Conservation (phyloP, 805 yeast species). For the Myxozyma sirexii region DNA sequence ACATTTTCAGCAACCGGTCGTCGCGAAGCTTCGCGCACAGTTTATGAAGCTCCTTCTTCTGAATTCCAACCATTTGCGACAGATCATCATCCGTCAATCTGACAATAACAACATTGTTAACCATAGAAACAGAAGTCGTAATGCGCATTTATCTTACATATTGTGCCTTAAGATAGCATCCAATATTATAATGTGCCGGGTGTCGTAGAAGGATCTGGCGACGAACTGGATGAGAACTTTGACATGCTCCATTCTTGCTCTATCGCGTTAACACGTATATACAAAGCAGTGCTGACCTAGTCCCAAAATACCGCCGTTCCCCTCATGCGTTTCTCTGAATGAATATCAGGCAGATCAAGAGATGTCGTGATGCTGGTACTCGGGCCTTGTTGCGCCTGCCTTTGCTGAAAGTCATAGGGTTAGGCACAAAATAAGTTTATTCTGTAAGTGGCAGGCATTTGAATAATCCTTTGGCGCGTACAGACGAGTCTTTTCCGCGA, state of each 20-base stretch:
- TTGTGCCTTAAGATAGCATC: constrained; percentile 89
- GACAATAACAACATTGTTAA: neutral
- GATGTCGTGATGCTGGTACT: too few relatives aligned
- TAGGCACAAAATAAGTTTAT: neutral
- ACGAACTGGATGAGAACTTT: constrained; percentile 67
- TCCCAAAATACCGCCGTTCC: too few relatives aligned
- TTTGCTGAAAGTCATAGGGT: too few relatives aligned
- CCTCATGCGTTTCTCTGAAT: too few relatives aligned
- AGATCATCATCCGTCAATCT: constrained; percentile 85
- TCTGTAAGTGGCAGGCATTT: neutral
- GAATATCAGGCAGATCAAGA: too few relatives aligned
- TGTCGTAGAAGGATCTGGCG: constrained; percentile 82
- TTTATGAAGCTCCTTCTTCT: constrained; percentile 82
- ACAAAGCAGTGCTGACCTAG: neutral
- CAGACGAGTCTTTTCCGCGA: too few relatives aligned
- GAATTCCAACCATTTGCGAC: constrained; percentile 75
- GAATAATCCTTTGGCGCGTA: too few relatives aligned
- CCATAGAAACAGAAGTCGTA: neutral
- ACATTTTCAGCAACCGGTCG: constrained; percentile 74
- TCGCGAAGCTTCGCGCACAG: constrained; percentile 79
- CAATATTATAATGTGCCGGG: constrained; percentile 76
- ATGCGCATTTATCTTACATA: constrained; percentile 47
- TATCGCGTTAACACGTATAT: neutral
- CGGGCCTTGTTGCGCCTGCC: too few relatives aligned
- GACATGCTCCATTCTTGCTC: constrained; percentile 30